A percentile compares a stretch with the other conserved stretches of the same genome.
These are phyloP conservation scores for Sonneratia alba DNA, from an alignment of 345 rosid species.

Conservation along the genomic window DNA sequence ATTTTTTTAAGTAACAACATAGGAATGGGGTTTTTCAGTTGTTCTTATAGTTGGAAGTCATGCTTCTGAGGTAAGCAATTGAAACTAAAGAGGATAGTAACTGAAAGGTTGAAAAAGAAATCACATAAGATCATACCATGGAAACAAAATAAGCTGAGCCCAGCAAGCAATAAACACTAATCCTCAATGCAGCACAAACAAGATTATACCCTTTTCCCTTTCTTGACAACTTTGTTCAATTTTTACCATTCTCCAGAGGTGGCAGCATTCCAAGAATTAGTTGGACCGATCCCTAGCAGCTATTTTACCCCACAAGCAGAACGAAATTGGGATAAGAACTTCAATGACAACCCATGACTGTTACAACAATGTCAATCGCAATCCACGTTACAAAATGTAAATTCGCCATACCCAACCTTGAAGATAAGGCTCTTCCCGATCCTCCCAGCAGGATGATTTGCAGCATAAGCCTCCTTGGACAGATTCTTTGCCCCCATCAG, in stretches of 20 bases:
- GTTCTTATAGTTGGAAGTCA: too few species aligned
- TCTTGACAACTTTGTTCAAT: not conserved
- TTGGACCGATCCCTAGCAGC: too few species aligned
- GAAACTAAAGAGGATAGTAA: too few species aligned
- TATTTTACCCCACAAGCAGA: too few species aligned
- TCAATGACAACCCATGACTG: not conserved
- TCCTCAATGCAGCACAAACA: not conserved
- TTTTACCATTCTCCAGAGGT: not conserved
- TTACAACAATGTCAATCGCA: not conserved
- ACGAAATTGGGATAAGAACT: not conserved
- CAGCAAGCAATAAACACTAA: not conserved
- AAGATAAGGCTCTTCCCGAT: constrained; percentile 88
- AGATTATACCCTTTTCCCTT: not conserved
- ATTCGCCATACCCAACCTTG: constrained; percentile 37
- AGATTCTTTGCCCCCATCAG: constrained; percentile 85
- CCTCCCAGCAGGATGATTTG: constrained; percentile 95
- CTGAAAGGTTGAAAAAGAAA: too few species aligned
- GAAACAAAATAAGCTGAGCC: not conserved
- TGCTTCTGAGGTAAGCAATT: too few species aligned
- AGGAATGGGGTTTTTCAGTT: not conserved
- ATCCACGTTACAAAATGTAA: not conserved
- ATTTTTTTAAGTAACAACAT: too few species aligned
- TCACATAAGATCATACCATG: not conserved
- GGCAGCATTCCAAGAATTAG: not conserved
- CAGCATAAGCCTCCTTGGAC: constrained; percentile 70